Conservation (phyloP, 1,139 yeast genomes). For the Sugiyamaella novakii region DNA sequence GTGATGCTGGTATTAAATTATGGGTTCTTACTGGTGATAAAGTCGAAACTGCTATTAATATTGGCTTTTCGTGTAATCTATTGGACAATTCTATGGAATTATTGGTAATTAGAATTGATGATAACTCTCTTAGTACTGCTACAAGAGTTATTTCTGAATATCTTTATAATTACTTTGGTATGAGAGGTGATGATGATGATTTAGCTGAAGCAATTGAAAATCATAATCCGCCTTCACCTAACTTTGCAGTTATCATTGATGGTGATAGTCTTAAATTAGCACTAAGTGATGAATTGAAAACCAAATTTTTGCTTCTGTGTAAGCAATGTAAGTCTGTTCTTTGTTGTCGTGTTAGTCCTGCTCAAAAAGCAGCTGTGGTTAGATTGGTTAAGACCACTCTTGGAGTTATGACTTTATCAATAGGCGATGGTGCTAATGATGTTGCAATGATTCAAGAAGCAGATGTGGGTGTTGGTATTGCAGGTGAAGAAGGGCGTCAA, state of each 20-base stretch:
- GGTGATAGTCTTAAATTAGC: constrained; percentile 88
- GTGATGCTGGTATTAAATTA: constrained; percentile 88
- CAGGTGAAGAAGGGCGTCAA: constrained; percentile 98
- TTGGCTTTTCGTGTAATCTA: constrained; percentile 93
- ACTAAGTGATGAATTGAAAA: constrained; percentile 57
- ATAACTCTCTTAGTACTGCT: constrained; percentile 50
- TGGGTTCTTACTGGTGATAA: constrained; percentile 99
- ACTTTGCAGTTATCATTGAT: constrained; percentile 83
- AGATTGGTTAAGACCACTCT: constrained; percentile 78
- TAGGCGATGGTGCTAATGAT: constrained; percentile 98
- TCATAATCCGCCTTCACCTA: constrained; percentile 76
- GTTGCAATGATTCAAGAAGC: constrained; percentile 99
- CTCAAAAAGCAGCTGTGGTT: constrained; percentile 97
- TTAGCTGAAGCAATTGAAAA: constrained; percentile 63
- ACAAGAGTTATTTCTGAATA: constrained; percentile 61
- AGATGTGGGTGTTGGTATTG: constrained; percentile 96
- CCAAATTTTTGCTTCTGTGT: constrained; percentile 80
- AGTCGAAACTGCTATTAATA: constrained; percentile 96
- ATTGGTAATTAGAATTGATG: constrained; percentile 60
- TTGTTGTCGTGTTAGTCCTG: constrained; percentile 96
- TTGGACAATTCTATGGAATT: constrained; percentile 86
- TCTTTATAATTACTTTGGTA: constrained; percentile 60
- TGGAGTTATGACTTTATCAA: constrained; percentile 86
- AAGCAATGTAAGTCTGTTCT: constrained; percentile 91
- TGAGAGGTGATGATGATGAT: constrained; percentile 63